phyloP scores from a whole-genome alignment of 768 basidiomycete genomes.

The Hericium coralloides region DNA sequence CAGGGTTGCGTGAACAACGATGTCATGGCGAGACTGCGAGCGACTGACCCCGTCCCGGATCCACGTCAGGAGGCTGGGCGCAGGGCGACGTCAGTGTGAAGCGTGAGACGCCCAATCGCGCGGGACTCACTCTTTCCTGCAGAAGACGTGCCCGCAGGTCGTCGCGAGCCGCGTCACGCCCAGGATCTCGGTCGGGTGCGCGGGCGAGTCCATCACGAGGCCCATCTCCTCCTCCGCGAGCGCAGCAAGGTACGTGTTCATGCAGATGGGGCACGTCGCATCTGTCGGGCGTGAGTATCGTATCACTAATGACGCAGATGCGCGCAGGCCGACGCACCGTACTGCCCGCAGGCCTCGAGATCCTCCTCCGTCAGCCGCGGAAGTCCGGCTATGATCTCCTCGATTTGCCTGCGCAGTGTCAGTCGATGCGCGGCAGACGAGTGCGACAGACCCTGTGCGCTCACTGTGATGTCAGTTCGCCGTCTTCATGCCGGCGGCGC shows the following conservation, averaged over 20 bases:
- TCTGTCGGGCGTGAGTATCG: constrained; percentile 32
- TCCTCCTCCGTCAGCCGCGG: constrained; percentile 45
- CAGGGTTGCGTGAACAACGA: constrained; percentile 1
- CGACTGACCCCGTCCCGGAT: constrained; percentile 12
- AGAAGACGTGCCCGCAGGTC: constrained; percentile 56
- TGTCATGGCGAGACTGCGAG: neutral
- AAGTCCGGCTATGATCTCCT: constrained; percentile 35
- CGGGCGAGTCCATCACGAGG: constrained; percentile 69
- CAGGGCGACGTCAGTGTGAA: neutral
- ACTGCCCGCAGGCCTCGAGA: constrained; percentile 36
- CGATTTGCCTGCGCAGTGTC: constrained; percentile 20
- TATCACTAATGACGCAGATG: neutral
- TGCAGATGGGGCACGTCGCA: constrained; percentile 67
- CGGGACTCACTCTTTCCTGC: constrained; percentile 60
- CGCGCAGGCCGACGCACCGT: constrained; percentile 25
- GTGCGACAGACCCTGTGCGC: too few species aligned
- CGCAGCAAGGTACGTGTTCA: constrained; percentile 56
- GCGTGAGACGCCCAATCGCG: constrained; percentile 3
- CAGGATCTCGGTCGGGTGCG: constrained; percentile 55
- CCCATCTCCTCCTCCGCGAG: constrained; percentile 72
- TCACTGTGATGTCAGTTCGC: neutral
- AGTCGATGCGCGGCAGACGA: too few species aligned
- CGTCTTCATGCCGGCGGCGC: neutral
- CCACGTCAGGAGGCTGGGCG: constrained; percentile 11
- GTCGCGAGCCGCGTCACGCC: constrained; percentile 54